Conservation (phyloP, 1,284 basidiomycete species). For the Malassezia furfur region DNA sequence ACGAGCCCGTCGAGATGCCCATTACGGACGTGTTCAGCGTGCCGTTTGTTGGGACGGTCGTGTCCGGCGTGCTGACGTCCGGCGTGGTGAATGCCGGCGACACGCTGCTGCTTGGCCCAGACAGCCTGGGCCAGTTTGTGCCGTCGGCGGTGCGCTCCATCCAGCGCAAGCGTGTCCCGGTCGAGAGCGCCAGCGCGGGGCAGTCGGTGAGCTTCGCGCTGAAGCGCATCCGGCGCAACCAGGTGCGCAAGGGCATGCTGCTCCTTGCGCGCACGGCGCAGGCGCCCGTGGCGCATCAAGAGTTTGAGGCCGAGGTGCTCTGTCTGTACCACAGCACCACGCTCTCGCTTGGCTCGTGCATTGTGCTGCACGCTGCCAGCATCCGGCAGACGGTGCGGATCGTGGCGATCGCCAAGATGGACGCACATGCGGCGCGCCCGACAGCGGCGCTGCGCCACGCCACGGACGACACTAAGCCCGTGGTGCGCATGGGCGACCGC, state of each 20-base stretch:
- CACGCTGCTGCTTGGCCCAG: conserved; percentile 75
- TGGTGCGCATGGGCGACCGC: conserved; percentile 43
- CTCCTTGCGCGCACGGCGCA: conserved; percentile 51
- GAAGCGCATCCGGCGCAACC: conserved; percentile 72
- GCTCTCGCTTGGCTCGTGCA: conserved; percentile 39
- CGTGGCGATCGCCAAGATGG: conserved; percentile 36
- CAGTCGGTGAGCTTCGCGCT: conserved; percentile 89
- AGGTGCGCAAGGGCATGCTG: conserved; percentile 72
- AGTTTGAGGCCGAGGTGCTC: conserved; percentile 44
- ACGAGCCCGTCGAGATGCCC: conserved; percentile 63
- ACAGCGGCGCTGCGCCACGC: neutral
- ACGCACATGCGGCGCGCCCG: conserved; percentile 5
- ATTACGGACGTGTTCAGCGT: conserved; percentile 56
- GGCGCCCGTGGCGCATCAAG: conserved; percentile 31
- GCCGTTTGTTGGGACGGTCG: conserved; percentile 88
- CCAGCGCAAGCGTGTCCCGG: conserved; percentile 80
- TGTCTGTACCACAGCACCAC: conserved; percentile 47
- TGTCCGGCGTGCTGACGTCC: conserved; percentile 70
- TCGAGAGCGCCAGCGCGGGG: conserved; percentile 73
- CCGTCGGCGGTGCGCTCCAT: conserved; percentile 77
- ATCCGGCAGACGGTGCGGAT: conserved; percentile 46
- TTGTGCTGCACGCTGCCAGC: conserved; percentile 43
- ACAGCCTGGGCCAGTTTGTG: conserved; percentile 80
- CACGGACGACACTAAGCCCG: conserved; percentile 27
- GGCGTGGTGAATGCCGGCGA: conserved; percentile 53